Conservation (phyloP, 2,329 filamentous ascomycete species). For the Paecilomyces dactylethromorphus region DNA sequence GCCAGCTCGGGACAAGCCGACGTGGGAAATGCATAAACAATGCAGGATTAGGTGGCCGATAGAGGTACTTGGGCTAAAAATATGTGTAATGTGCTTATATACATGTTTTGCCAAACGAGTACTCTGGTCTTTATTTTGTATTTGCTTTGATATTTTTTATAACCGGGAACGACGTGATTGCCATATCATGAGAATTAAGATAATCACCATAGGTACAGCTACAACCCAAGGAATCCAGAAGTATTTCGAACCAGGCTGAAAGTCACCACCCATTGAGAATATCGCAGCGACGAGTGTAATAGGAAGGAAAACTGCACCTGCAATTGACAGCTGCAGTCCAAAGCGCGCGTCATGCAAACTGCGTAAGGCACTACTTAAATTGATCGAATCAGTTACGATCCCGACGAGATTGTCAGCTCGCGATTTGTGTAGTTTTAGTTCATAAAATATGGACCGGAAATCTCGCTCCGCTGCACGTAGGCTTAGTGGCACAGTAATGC, state of each 20-base stretch:
- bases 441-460: background rate
- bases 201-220: background rate
- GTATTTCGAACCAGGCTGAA: background rate
- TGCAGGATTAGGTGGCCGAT: too few species aligned
- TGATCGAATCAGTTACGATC: background rate
- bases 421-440: background rate
- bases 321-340: background rate
- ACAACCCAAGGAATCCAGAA: background rate
- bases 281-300: background rate
- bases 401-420: background rate
- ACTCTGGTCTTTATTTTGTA: too few species aligned
- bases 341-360: background rate
- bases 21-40: too few species aligned
- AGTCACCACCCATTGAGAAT: background rate
- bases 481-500: background rate
- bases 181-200: background rate
- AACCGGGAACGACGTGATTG: constrained; percentile 8
- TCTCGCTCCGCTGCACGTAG: background rate
- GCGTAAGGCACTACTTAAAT: background rate
- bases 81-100: too few species aligned
- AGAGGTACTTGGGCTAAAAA: too few species aligned
- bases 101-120: too few species aligned
- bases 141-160: constrained; percentile 8
- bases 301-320: background rate
- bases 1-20: too few species aligned